Evolutionary conservation across 192 early-diverging fungal species (phyloP), one percentile per base, ranked within the genome.

Genomic region (Gaertneriomyces semiglobifer): DNA sequence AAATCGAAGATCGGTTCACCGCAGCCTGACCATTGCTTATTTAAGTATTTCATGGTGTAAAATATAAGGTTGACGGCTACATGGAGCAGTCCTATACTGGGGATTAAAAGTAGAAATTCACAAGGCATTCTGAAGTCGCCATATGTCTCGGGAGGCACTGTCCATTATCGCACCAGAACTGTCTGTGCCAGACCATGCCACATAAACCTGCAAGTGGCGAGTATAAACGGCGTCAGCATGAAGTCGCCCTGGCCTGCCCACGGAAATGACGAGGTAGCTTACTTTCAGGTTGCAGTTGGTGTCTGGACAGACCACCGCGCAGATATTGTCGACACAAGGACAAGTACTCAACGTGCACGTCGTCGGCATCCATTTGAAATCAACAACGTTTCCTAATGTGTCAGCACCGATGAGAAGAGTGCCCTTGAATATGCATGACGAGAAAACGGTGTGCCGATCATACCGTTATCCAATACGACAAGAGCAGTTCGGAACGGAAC

Each of bases 41-140:
- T 33, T 0, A 33, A 33, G 25, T 0, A 33, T 33, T 33, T 2
- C 25, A 33, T 33, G 25, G 25, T 33, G 2, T 33, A 33, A 33
- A 33, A 33, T 33, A 33, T 33, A 33, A 33, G 25, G 25, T 33
- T 33, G 25, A 2, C 25, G 25, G 25, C 25, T 33, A 33, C 25
- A 33, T 33, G 2, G 25, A 33, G 25, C 25, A 33, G 25, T 33
- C 25, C 25, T 33, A 33, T 33, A 33, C 25, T 33, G 25, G 25
- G 25, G 25, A 33, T 33, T 33, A 33, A 33, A 33, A 2, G 25
- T 33, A 33, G 25, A 33, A 2, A 58, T 57, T 62, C 52, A 73
- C n/a, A 77, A 40, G 7, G 75, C 76, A 44, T 77, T 77, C 65
- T 77, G 62, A 53, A 77, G 74, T 20, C 69, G 68, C 76, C 76